A percentile compares a stretch with the other conserved stretches of the same genome.
Evolutionary conservation across 2,329 filamentous ascomycete species (phyloP).

Genomic region (Phaeoacremonium minimum): DNA sequence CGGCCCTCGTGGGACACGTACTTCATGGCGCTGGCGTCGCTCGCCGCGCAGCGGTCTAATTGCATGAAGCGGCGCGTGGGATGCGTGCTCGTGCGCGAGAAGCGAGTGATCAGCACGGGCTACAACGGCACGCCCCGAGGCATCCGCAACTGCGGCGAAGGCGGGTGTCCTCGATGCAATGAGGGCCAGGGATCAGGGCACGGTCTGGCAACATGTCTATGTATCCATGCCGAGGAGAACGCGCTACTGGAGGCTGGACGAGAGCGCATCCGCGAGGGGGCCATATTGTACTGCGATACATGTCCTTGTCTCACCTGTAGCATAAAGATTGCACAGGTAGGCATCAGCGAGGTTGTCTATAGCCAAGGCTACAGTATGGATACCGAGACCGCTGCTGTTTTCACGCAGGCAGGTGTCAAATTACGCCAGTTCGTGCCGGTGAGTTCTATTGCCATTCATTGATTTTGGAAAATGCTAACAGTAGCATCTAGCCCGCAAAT

Average conservation of each 20-base stretch:
- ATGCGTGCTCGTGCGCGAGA: slow-evolving; percentile 83
- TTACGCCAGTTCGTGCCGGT: slow-evolving; percentile 86
- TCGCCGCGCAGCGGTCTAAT: slow-evolving; percentile 87
- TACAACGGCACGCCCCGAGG: slow-evolving; percentile 97
- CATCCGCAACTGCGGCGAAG: slow-evolving; percentile 85
- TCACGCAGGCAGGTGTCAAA: slow-evolving; percentile 76
- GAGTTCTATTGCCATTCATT: slow-evolving; percentile 28
- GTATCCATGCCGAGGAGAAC: slow-evolving; percentile 98
- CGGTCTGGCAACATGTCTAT: slow-evolving; percentile 81
- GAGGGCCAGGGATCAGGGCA: slow-evolving; percentile 64
- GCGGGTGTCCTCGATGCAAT: slow-evolving; percentile 88
- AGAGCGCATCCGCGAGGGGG: slow-evolving; percentile 78
- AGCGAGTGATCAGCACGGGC: slow-evolving; percentile 86
- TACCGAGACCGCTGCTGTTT: slow-evolving; percentile 72
- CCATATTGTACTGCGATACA: slow-evolving; percentile 89
- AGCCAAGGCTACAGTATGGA: slow-evolving; percentile 95
- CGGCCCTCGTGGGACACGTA: slow-evolving; percentile 94
- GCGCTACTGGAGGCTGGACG: slow-evolving; percentile 89
- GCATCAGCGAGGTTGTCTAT: slow-evolving; percentile 93
- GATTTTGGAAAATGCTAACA: slow-evolving; percentile 7
- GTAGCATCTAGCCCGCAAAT: slow-evolving; percentile 52
- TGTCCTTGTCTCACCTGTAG: slow-evolving; percentile 97
- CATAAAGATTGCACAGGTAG: slow-evolving; percentile 97
- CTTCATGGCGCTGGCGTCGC: slow-evolving; percentile 93
- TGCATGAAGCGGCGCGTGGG: slow-evolving; percentile 98